A percentile compares a stretch with the other conserved stretches of the same genome.
Evolutionary conservation across 257 asterid species (phyloP).

Genomic region (Primulina eburnea): DNA sequence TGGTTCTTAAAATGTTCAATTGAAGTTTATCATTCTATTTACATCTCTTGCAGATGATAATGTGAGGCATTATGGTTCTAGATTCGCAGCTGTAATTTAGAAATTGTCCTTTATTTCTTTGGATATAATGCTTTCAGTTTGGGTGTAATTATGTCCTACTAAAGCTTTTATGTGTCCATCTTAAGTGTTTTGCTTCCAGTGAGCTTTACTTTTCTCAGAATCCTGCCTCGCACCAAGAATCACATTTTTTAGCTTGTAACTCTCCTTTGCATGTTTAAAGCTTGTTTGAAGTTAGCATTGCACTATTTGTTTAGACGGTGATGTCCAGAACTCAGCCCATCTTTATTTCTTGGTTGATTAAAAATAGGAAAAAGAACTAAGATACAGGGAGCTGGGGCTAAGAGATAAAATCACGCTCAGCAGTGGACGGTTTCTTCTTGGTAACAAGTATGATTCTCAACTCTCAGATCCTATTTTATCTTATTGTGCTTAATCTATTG

Average conservation of each 20-base stretch:
- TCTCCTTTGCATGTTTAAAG: conserved; percentile 14
- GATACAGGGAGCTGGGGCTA: conserved; percentile 93
- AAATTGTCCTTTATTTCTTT: conserved; percentile 14
- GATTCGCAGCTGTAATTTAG: conserved; percentile 5
- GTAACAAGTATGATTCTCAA: conserved; percentile 69
- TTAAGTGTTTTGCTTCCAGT: neutral
- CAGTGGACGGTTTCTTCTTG: conserved; percentile 91
- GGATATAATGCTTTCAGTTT: conserved; percentile 1
- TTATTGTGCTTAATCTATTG: conserved; percentile 8
- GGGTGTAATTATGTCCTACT: conserved; percentile 10
- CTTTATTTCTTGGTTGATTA: conserved; percentile 19
- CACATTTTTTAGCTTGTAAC: conserved; percentile 16
- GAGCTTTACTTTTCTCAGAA: conserved; percentile 6
- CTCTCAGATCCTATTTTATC: conserved; percentile 19
- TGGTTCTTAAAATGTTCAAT: conserved; percentile 15
- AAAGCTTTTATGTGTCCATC: neutral
- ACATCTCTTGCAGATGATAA: conserved; percentile 1
- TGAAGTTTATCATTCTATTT: conserved; percentile 16
- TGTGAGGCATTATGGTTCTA: conserved; percentile 1
- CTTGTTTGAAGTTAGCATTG: conserved; percentile 10
- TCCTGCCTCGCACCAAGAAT: conserved; percentile 12
- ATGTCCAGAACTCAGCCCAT: conserved; percentile 15
- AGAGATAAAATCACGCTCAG: conserved; percentile 96
- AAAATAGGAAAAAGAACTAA: conserved; percentile 83
- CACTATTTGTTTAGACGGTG: conserved; percentile 11